Base-by-base conservation (phyloP, 345 rosid genomes). In the Linum tenue region DNA sequence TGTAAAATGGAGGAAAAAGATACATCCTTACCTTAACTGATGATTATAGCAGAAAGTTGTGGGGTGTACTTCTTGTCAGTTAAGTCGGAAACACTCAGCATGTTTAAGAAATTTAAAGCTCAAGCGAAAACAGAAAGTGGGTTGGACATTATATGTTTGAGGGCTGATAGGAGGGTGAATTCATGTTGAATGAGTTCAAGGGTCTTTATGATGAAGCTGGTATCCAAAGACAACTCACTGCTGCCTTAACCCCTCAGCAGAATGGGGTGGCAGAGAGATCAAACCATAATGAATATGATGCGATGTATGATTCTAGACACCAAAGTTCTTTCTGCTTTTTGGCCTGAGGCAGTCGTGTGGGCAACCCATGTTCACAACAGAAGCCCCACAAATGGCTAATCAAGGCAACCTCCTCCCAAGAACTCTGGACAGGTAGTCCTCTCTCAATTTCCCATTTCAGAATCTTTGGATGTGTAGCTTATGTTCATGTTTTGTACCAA, bases 121-220 rank as follows among this genome's bases (percentile, higher is more conserved):
- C 41, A 2, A 40, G 63, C 56, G 3, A 55, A 66, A 31, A 66
- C 56, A 14, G 63, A 66, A 40, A 22, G 38, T 22, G 62, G 63
- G 41, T n/a, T 40, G 15, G 3, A 38, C 5, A 39, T 56, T 17
- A 5, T n/a, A 0, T 57, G 69, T 7, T 12, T 66, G 5, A 66
- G 55, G 41, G 56, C 39, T 31, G 63, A 65, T 65, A 57, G 60
- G 3, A 16, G 50, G 11, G 50, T n/a, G 62, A 66, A 5, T 66
- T 66, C 51, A 41, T 9, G 4, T 48, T 55, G 9, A 55, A 22
- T 22, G 31, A 22, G 31, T 22, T 22, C 31, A 22, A 22, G 31
- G 31, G 31, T 22, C 31, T 22, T 22, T 22, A 1, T 22, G 31
- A 22, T 22, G 31, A 22, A 22, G 31, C 31, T 22, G 31, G 31